phyloP scores from a whole-genome alignment of 129 eudicot species.

The Helichrysum umbraculigerum region DNA sequence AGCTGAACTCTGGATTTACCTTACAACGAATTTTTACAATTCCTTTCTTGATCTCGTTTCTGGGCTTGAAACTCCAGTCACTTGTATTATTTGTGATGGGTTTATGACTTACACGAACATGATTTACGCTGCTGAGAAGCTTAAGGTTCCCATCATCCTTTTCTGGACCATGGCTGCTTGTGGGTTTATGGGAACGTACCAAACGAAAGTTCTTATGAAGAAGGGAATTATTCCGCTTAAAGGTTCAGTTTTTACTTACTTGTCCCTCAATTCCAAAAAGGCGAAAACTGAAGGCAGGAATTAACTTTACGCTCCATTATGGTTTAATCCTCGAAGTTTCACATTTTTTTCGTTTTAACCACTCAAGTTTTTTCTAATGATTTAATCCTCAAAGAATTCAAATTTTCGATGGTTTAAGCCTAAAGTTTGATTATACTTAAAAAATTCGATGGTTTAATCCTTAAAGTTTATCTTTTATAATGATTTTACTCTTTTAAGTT shows the following conservation, averaged over 20 bases:
- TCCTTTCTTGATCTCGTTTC: slow-evolving; percentile 17
- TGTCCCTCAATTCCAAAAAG: background rate
- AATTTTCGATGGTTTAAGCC: too few species aligned
- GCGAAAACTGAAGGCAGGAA: background rate
- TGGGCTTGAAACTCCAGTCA: slow-evolving; percentile 26
- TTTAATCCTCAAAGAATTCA: too few species aligned
- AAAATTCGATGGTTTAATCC: too few species aligned
- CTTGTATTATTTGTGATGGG: slow-evolving; percentile 29
- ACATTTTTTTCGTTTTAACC: too few species aligned
- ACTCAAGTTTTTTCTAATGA: too few species aligned
- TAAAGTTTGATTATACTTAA: too few species aligned
- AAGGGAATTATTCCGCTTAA: slow-evolving; percentile 20
- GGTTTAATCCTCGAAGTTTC: too few species aligned
- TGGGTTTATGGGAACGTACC: slow-evolving; percentile 28
- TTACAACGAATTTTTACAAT: slow-evolving; percentile 4
- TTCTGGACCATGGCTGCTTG: slow-evolving; percentile 32
- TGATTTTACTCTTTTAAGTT: too few species aligned
- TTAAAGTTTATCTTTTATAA: too few species aligned
- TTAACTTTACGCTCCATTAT: background rate
- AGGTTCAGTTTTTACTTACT: slow-evolving; percentile 4
- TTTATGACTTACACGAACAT: slow-evolving; percentile 27
- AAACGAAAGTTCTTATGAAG: slow-evolving; percentile 1
- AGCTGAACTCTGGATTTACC: background rate
- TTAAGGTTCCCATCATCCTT: slow-evolving; percentile 22
- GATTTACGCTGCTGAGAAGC: slow-evolving; percentile 28